Percentiles rank a stretch among this genome's conserved stretches.
These are phyloP conservation scores for Heliamphora pulchella DNA, from an alignment of 179 eudicot species.

Conservation along the genomic window DNA sequence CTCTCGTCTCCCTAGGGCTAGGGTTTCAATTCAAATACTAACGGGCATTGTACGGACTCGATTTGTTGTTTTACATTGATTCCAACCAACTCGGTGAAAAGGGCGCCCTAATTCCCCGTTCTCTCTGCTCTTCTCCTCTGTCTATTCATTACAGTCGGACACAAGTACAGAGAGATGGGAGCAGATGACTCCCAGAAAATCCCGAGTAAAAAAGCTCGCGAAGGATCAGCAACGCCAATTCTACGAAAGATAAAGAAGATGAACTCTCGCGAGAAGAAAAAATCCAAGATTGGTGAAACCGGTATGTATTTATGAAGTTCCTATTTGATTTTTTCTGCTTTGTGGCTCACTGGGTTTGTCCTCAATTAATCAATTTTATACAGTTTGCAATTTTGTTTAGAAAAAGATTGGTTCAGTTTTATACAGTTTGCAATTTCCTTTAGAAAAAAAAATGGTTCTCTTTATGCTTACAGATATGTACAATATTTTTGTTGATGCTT, in stretches of 20 bases:
- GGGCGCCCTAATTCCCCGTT: not conserved
- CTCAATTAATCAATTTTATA: not conserved
- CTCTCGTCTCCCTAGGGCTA: too few relatives aligned
- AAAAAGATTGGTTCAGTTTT: not conserved
- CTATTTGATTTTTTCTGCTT: not conserved
- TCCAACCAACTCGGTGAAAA: not conserved
- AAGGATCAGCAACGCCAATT: not conserved
- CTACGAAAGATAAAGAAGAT: not conserved
- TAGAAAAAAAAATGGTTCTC: not conserved
- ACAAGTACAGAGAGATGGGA: not conserved
- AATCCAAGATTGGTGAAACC: not conserved
- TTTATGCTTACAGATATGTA: not conserved
- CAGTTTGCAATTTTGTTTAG: too few relatives aligned
- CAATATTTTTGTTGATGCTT: too few relatives aligned
- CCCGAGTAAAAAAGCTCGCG: not conserved
- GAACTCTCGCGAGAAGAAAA: not conserved
- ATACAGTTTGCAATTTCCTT: not conserved
- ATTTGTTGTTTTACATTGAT: not conserved
- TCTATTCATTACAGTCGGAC: not conserved
- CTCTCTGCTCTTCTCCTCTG: not conserved
- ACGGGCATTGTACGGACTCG: too few relatives aligned
- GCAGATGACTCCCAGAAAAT: not conserved
- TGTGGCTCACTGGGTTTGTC: not conserved
- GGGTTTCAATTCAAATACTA: too few relatives aligned
- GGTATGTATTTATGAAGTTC: not conserved